These are phyloP conservation scores for Aspergillus unguis DNA, from an alignment of 2,329 filamentous ascomycete genomes.

Conservation along the genomic window DNA sequence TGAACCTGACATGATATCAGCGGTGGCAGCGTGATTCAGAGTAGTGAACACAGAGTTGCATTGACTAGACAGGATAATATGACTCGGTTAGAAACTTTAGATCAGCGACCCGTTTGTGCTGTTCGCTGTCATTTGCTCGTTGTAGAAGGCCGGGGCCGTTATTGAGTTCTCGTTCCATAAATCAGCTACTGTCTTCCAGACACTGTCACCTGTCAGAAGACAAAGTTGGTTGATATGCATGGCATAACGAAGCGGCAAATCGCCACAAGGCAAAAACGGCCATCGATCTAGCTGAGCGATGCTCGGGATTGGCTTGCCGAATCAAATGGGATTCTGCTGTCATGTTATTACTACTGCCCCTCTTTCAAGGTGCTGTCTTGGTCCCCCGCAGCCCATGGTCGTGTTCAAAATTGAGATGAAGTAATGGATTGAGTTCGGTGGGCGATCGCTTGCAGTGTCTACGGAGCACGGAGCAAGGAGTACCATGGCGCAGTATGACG, in stretches of 20 bases:
- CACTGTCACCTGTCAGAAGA: constrained; percentile 6
- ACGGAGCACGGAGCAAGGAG: neutral
- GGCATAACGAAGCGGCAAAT: neutral
- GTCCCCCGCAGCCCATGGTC: constrained; percentile 7
- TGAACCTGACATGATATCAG: too few relatives aligned
- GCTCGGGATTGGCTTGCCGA: neutral
- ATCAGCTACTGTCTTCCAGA: neutral
- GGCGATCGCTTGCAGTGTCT: neutral
- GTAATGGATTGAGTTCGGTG: neutral
- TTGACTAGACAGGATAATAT: too few relatives aligned
- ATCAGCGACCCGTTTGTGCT: neutral
- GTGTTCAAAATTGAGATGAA: neutral
- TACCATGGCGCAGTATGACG: constrained; percentile 20
- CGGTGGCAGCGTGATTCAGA: too few relatives aligned
- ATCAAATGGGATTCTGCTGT: too few relatives aligned
- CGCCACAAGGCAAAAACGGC: neutral
- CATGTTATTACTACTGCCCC: neutral
- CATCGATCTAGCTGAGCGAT: neutral
- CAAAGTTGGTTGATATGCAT: neutral
- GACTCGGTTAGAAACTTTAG: too few relatives aligned
- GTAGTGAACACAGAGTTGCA: too few relatives aligned
- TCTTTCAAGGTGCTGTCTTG: neutral
- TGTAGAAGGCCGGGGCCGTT: neutral
- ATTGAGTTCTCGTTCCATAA: constrained; percentile 7
- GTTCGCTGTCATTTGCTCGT: constrained; percentile 2